Conservation (phyloP, 352 stramenopile genomes). For the Phytophthora sojae region DNA sequence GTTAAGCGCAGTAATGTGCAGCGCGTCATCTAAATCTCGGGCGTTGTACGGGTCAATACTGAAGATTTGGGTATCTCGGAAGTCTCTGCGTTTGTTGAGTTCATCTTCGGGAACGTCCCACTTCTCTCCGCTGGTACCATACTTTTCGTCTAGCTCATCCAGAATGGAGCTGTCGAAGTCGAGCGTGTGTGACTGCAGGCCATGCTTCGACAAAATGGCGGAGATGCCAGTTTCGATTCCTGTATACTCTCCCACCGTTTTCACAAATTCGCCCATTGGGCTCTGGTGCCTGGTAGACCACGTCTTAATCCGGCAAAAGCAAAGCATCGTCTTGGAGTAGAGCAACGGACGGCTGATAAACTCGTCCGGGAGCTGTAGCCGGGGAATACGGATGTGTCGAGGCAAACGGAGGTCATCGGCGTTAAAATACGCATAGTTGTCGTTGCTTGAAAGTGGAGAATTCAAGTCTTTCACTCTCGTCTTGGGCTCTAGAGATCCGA, state of each 20-base stretch:
- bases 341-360: constrained; percentile 63
- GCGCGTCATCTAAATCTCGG: constrained; percentile 96
- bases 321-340: constrained; percentile 81
- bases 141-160: constrained; percentile 80
- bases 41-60: constrained; percentile 98
- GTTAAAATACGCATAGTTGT: constrained; percentile 80
- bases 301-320: constrained; percentile 73
- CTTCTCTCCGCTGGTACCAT: constrained; percentile 68
- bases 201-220: constrained; percentile 91
- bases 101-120: constrained; percentile 87
- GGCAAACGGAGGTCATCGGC: constrained; percentile 72
- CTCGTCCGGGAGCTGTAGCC: constrained; percentile 70
- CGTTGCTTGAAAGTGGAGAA: constrained; percentile 46
- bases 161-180: constrained; percentile 76
- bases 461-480: constrained; percentile 46
- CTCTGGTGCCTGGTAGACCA: constrained; percentile 68
- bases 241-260: constrained; percentile 77
- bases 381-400: constrained; percentile 74
- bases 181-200: constrained; percentile 80
- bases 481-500: constrained; percentile 69
- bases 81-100: constrained; percentile 88
- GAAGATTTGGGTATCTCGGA: constrained; percentile 93
- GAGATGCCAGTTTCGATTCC: constrained; percentile 93
- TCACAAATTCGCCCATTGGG: constrained; percentile 79
- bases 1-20: constrained; percentile 90